Evolutionary conservation across 345 rosid genomes (phyloP).

Genomic region (Garcia nutans): DNA sequence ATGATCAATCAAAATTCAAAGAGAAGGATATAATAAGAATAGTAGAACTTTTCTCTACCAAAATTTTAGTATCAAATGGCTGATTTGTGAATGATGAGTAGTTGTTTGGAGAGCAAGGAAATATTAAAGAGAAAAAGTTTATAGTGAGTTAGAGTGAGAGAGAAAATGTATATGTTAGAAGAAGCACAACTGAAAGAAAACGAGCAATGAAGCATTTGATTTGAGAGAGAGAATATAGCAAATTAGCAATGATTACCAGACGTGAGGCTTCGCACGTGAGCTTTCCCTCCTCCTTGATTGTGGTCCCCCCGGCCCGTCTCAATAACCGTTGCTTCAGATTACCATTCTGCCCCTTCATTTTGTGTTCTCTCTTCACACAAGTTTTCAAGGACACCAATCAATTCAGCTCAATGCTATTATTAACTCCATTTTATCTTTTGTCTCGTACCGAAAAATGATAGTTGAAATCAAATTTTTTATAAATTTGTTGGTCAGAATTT

Average conservation of each 20-base stretch:
- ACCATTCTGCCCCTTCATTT: background rate
- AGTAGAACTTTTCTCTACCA: background rate
- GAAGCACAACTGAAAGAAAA: background rate
- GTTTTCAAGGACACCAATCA: too few species aligned
- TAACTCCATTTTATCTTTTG: too few species aligned
- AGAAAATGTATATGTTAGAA: background rate
- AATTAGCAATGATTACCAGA: background rate
- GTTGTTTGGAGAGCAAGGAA: background rate
- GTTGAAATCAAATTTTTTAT: too few species aligned
- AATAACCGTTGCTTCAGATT: background rate
- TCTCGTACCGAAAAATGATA: too few species aligned
- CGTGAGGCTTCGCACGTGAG: slow-evolving; percentile 8
- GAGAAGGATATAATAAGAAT: background rate
- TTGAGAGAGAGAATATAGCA: background rate
- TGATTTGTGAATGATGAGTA: background rate
- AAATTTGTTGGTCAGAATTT: too few species aligned
- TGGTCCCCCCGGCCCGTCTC: background rate
- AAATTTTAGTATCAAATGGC: background rate
- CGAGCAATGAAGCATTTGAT: background rate
- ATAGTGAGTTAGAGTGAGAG: too few species aligned
- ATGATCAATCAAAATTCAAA: background rate
- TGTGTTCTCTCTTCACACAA: too few species aligned
- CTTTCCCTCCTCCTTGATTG: background rate
- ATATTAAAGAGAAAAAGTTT: background rate
- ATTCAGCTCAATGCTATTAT: too few species aligned